phyloP scores from a whole-genome alignment of 2,329 filamentous ascomycete genomes.

The Claviceps spartinae region DNA sequence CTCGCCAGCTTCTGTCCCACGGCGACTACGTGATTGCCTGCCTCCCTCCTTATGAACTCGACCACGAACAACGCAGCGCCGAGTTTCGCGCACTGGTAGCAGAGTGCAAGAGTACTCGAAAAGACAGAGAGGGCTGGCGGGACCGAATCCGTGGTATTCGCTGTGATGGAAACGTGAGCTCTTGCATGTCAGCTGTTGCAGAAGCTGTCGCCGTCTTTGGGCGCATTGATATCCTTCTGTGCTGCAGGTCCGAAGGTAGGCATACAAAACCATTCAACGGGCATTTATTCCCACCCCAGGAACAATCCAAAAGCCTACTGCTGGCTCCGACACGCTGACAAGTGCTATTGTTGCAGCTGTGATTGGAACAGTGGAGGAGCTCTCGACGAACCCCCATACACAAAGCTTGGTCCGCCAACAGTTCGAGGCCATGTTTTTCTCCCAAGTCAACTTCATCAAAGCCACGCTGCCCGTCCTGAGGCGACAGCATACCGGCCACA shows the following conservation, averaged over 20 bases:
- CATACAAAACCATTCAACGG: neutral
- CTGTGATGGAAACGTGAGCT: constrained; percentile 50
- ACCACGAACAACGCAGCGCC: constrained; percentile 59
- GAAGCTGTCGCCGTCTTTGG: constrained; percentile 77
- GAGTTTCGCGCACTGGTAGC: constrained; percentile 72
- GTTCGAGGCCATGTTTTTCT: constrained; percentile 91
- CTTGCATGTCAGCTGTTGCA: constrained; percentile 76
- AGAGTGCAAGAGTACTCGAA: constrained; percentile 47
- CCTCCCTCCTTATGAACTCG: constrained; percentile 63
- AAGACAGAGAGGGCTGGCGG: constrained; percentile 64
- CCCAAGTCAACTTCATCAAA: constrained; percentile 91
- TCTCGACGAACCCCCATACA: constrained; percentile 58
- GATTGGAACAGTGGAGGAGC: constrained; percentile 82
- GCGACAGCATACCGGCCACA: constrained; percentile 69
- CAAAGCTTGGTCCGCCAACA: constrained; percentile 75
- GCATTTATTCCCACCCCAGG: neutral
- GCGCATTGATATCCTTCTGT: constrained; percentile 77
- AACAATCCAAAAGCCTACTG: neutral
- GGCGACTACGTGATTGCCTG: constrained; percentile 85
- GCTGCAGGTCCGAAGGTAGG: constrained; percentile 73
- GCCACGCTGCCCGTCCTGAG: constrained; percentile 70
- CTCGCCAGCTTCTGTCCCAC: constrained; percentile 70
- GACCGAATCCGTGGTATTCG: constrained; percentile 57
- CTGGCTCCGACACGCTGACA: neutral
- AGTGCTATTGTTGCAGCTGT: constrained; percentile 41